A percentile compares a stretch with the other conserved stretches of the same genome.
These are phyloP conservation scores for Apophysomyces trapeziformis DNA, from an alignment of 371 early-diverging fungal species.

Conservation along the genomic window DNA sequence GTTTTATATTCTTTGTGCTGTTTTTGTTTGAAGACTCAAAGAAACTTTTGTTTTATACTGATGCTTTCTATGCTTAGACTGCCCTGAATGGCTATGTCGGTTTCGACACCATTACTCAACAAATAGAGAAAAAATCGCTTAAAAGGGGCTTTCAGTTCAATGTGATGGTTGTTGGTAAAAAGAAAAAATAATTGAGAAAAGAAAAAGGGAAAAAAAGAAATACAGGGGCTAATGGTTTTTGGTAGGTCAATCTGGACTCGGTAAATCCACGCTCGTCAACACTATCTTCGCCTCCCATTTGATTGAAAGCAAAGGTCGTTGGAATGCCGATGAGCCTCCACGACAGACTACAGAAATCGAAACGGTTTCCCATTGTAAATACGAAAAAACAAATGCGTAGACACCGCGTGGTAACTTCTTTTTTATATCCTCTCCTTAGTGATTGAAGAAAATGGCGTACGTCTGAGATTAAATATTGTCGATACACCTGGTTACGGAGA, in stretches of 20 bases:
- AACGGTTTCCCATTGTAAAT: conserved; percentile 74
- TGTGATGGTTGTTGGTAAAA: conserved; percentile 89
- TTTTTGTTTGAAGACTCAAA: too few relatives aligned
- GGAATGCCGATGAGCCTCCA: conserved; percentile 68
- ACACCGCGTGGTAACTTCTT: too few relatives aligned
- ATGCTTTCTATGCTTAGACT: conserved; percentile 39
- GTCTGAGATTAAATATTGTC: conserved; percentile 77
- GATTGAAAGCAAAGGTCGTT: conserved; percentile 80
- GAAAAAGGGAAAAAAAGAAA: neutral
- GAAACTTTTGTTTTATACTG: neutral
- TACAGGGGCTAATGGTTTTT: neutral
- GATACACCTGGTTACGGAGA: conserved; percentile 80
- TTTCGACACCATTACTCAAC: conserved; percentile 93
- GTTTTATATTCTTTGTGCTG: too few relatives aligned
- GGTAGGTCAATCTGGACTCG: conserved; percentile 94
- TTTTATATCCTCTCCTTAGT: conserved; percentile 35
- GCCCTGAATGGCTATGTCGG: conserved; percentile 86
- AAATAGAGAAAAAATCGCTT: conserved; percentile 91
- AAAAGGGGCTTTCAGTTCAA: conserved; percentile 96
- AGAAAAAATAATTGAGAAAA: neutral
- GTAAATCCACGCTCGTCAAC: conserved; percentile 98
- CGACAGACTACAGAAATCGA: conserved; percentile 88
- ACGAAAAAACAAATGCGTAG: too few relatives aligned
- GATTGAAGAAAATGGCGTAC: conserved; percentile 82
- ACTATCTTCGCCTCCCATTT: conserved; percentile 86